Base-by-base conservation (phyloP, 106 monocot genomes). In the Dioscorea dumetorum region DNA sequence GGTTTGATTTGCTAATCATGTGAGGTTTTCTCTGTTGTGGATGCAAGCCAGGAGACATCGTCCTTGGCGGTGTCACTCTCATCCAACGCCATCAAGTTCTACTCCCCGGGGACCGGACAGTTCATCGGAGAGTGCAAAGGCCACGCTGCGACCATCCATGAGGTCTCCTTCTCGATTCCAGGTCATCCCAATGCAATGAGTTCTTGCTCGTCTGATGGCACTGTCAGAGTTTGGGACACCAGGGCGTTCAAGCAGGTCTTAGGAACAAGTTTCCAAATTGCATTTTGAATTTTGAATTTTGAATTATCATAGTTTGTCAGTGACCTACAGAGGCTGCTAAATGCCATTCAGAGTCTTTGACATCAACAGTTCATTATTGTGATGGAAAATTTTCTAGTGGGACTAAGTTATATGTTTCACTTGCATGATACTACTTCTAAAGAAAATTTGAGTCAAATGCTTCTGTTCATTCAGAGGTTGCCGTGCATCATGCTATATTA, bases 131-230 rank as follows among this genome's bases (percentile, higher is more conserved):
- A 97, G 63, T 97, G 88, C 28, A 81, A n/a, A 63, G 95, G 91
- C 12, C 91, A 97, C 53, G 48, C 57, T 48, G 86, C 72, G 24
- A 87, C 79, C 13, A 97, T 97, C 52, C 75, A 91, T 64, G 91
- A 91, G 67, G 73, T 97, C 24, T 84, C 82, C 21, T 91, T 86
- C 68, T 62, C 88, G 33, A 76, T 75, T 49, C 91, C 87, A 8
- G 58, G 78, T 0, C 86, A 85, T 8, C 76, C 81, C 0, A 62
- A 88, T 68, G 70, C 86, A 16, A 33, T 95, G 3, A 84, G 83
- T 69, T 95, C 91, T 56, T 95, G 95, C 76, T 95, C 95, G 32
- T 83, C 91, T 12, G 95, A 95, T 72, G 88, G 85, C 6, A 86
- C 91, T 51, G 66, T 91, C n/a, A 85, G 91, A 67, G 80, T 82